Base-by-base conservation (phyloP, 176 grass and related monocot genomes). In the Thinopyrum elongatum region DNA sequence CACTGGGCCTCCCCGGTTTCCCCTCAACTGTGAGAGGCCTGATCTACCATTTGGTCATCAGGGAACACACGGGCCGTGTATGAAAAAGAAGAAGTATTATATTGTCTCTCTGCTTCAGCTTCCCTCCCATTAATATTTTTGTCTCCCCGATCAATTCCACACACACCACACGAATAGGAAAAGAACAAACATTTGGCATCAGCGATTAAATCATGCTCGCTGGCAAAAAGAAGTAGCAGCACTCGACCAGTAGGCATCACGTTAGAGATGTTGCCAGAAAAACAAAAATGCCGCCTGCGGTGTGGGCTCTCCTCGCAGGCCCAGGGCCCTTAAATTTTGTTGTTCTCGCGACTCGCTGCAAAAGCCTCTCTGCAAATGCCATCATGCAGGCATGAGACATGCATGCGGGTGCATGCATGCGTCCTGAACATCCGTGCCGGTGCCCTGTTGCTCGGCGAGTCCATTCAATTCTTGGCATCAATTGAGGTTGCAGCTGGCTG, bases 401-500 rank as follows among this genome's bases (percentile, higher is more conserved):
- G 77, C 22, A 58, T 26, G 22, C 33, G 16, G 49, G 26, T 21
- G 77, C 71, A 88, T 72, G 82, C 77, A 76, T 75, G 70, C 83
- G 5, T 39, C 30, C 82, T 76, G 70, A 61, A 75, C 89, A 87
- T 87, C 76, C 71, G 80, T 90, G 89, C 75, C 80, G 75, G 59
- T 16, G 87, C 84, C 84, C 74, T 64, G 65, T 38, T 53, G 41
- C 55, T 41, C 30, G 60, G 28, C 15, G 13, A 29, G 1, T 30
- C 59, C 84, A 86, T 84, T 80, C 80, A 83, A 87, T 80, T 90
- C 84, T 64, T 60, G 79, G 83, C 70, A 66, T 27, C 70, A 33
- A 70, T 19, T 58, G 17, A 55, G 66, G 66, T 51, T 82, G 61
- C 29, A 53, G 49, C 53, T 58, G 21, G 53, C 53, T 58, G 19